A percentile compares a stretch with the other conserved stretches of the same genome.
Evolutionary conservation across 148 eudicot species (phyloP).

Genomic region (Salicornia ramosissima): DNA sequence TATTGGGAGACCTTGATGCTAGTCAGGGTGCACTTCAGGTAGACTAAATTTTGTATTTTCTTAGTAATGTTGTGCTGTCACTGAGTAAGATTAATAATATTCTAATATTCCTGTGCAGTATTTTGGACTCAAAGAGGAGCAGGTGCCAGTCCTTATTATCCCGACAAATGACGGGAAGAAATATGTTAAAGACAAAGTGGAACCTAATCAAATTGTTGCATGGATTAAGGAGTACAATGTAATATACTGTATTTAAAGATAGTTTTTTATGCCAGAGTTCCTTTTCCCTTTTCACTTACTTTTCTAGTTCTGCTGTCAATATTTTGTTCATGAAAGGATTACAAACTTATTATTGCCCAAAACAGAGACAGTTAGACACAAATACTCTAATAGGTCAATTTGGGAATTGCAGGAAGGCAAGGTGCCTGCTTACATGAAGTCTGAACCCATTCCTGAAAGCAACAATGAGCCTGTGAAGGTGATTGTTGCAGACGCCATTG

Average conservation of each 20-base stretch:
- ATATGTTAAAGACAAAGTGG: conserved; percentile 65
- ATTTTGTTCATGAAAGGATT: neutral
- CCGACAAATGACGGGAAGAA: conserved; percentile 79
- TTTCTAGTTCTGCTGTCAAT: neutral
- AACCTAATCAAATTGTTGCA: conserved; percentile 61
- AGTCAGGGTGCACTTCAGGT: conserved; percentile 95
- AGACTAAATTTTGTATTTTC: conserved; percentile 10
- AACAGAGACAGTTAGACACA: neutral
- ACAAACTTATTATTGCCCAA: no score
- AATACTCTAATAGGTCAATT: neutral
- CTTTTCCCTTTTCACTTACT: neutral
- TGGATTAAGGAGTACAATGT: conserved; percentile 87
- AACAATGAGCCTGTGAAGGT: conserved; percentile 48
- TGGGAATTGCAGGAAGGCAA: conserved; percentile 35
- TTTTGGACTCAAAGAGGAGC: conserved; percentile 76
- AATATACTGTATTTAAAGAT: no score
- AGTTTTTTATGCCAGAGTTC: neutral
- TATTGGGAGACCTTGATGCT: conserved; percentile 75
- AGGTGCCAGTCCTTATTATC: conserved; percentile 70
- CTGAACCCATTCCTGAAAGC: conserved; percentile 41
- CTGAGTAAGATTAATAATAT: neutral
- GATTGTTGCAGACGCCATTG: conserved; percentile 34
- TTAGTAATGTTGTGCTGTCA: neutral
- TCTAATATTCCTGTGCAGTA: conserved; percentile 42
- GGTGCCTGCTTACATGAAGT: conserved; percentile 31